Percentiles rank a stretch among this genome's conserved stretches.
Evolutionary conservation across 352 stramenopile genomes (phyloP).

Genomic region (Phytophthora quininea): DNA sequence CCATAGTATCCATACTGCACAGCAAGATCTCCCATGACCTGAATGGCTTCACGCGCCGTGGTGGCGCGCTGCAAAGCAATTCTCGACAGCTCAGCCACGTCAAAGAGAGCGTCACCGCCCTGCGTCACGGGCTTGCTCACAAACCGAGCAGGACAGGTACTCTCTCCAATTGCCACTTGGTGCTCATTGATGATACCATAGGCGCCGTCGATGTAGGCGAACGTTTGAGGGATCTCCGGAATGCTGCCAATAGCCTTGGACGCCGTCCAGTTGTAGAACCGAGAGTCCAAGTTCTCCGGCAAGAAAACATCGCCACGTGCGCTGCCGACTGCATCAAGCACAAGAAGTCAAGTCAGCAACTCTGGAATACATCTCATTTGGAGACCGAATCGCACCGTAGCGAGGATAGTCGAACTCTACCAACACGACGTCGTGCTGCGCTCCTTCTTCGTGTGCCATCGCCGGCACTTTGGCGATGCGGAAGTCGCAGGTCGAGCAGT

Average conservation of each 20-base stretch:
- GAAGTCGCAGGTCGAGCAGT: conserved; percentile 86
- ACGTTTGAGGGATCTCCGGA: conserved; percentile 66
- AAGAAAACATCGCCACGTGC: conserved; percentile 69
- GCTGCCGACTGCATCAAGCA: conserved; percentile 46
- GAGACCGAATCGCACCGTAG: conserved; percentile 51
- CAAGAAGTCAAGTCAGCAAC: conserved; percentile 6
- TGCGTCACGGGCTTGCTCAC: conserved; percentile 60
- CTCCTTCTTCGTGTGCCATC: conserved; percentile 47
- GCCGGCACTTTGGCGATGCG: conserved; percentile 79
- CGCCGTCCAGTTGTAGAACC: conserved; percentile 72
- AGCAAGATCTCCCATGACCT: conserved; percentile 94
- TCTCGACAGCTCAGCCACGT: conserved; percentile 85
- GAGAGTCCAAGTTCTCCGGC: conserved; percentile 66
- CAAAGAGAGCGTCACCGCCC: conserved; percentile 89
- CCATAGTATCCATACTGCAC: conserved; percentile 94
- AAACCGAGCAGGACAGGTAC: conserved; percentile 76
- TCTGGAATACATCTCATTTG: not conserved
- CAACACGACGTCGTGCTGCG: conserved; percentile 64
- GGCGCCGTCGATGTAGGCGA: conserved; percentile 78
- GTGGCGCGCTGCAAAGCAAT: conserved; percentile 88
- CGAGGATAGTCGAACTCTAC: conserved; percentile 69
- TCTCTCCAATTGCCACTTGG: conserved; percentile 83
- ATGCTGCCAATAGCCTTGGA: conserved; percentile 72
- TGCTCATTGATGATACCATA: conserved; percentile 89
- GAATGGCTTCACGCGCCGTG: conserved; percentile 81